Base-by-base conservation (phyloP, 768 basidiomycete species). In the Lepiota subincarnata region DNA sequence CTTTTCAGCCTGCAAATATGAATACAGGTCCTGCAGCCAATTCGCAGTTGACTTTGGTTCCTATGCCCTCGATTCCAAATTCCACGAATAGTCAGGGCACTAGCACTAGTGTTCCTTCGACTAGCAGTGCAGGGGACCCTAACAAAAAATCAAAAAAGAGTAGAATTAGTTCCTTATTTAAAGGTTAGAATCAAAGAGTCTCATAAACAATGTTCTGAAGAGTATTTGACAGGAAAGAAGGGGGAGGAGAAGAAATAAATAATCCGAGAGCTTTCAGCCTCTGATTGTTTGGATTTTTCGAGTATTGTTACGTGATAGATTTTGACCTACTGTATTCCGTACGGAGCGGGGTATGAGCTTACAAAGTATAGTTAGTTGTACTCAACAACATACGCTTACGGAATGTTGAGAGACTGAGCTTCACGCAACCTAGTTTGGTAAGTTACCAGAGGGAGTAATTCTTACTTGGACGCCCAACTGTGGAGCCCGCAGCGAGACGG, bases 161-260 rank as follows among this genome's bases (percentile, higher is more conserved):
- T 18, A 41, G 60, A 34, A 57, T 65, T 13, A 57, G 50, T 26
- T 57, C 58, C 36, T 46, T 65, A 39, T 63, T 65, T 56, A 65
- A 65, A 53, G 60, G 64, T 62, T 35, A 22, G 57, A 35, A 18
- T 4, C 22, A 37, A 10, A 11, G 4, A n/a, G 16, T 12, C 7
- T 39, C 37, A 6, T 20, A 13, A 8, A 14, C n/a, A 18, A 19
- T 14, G 11, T 35, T 16, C 24, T 52, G 26, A 49, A n/a, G 8
- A 40, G 10, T 24, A 16, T 20, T 26, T 42, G 13, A 59, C 53
- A 22, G 55, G 38, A 37, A 59, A 59, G 14, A 59, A 59, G 14
- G 55, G 49, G 18, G 44, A 45, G 31, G 42, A 43, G 28, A 34
- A 49, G 43, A 42, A 50, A 40, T 31, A 31, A 31, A 31, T 31